Percentiles rank a stretch among this genome's conserved stretches.
Conservation (phyloP, 2,329 filamentous ascomycete genomes). For the Colletotrichum sp. region DNA sequence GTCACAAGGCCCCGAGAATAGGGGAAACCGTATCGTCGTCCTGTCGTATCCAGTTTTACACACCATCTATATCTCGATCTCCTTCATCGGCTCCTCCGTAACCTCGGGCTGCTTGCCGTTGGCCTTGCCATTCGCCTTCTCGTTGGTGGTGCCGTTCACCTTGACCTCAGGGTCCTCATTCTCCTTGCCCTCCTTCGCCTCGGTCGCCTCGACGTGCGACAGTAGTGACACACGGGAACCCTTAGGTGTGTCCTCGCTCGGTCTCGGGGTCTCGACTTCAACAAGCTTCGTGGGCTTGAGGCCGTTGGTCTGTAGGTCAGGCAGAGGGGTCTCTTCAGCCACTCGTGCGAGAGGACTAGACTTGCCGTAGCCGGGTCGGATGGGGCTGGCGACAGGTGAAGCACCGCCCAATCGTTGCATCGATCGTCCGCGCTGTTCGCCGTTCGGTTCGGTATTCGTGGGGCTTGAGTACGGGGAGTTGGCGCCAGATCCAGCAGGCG, state of each 20-base stretch:
- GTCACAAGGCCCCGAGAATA: constrained; percentile 17
- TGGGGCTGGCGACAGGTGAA: constrained; percentile 68
- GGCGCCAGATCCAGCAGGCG: constrained; percentile 52
- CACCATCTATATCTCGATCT: constrained; percentile 60
- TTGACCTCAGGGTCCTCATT: constrained; percentile 34
- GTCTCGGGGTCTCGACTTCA: constrained; percentile 59
- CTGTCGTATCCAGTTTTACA: constrained; percentile 27
- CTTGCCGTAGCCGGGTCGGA: constrained; percentile 65
- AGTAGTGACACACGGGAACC: constrained; percentile 35
- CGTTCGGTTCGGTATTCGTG: constrained; percentile 51
- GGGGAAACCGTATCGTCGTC: constrained; percentile 26
- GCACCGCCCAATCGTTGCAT: constrained; percentile 72
- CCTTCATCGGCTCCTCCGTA: constrained; percentile 61
- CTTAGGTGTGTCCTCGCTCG: constrained; percentile 47
- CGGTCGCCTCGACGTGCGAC: constrained; percentile 37
- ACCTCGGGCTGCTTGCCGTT: constrained; percentile 45
- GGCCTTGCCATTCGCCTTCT: constrained; percentile 42
- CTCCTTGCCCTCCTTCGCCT: constrained; percentile 43
- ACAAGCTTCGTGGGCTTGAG: constrained; percentile 56
- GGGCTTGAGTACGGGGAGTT: constrained; percentile 68
- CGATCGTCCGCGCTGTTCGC: constrained; percentile 71
- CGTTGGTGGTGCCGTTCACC: constrained; percentile 45
- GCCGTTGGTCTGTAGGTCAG: constrained; percentile 38
- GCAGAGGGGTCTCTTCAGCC: constrained; percentile 66
- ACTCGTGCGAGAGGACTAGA: constrained; percentile 77